These are phyloP conservation scores for Fraxinus greggii DNA, from an alignment of 305 asterid genomes.

Conservation along the genomic window DNA sequence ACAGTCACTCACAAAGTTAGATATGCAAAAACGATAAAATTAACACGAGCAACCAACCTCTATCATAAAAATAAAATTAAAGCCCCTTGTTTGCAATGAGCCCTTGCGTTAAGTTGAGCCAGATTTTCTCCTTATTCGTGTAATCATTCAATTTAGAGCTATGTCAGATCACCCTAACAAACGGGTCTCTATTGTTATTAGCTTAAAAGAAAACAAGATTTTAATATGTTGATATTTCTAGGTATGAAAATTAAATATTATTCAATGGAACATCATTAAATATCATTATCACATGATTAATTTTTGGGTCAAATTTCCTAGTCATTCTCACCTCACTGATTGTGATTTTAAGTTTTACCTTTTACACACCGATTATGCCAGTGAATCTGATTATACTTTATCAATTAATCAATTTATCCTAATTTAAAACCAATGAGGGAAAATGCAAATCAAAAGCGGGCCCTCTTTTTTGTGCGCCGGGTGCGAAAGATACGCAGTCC, in stretches of 20 bases:
- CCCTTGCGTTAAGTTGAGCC: not conserved
- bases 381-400: conserved; percentile 32
- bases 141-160: not conserved
- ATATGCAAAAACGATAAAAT: too few species aligned
- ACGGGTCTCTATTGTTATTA: not conserved
- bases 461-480: conserved; percentile 27
- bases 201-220: too few species aligned
- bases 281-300: conserved; percentile 27
- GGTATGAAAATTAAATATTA: not conserved
- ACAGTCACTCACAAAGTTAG: not conserved
- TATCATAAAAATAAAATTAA: not conserved
- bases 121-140: not conserved
- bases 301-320: conserved; percentile 44
- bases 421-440: not conserved
- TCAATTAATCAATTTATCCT: conserved; percentile 22
- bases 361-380: conserved; percentile 38
- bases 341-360: conserved; percentile 44
- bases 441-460: conserved; percentile 4
- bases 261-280: conserved; percentile 19
- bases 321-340: conserved; percentile 43
- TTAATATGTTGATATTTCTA: not conserved
- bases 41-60: not conserved
- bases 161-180: not conserved
- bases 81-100: not conserved
- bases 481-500: conserved; percentile 32